Base-by-base conservation (phyloP, 2,329 filamentous ascomycete species). In the Apiospora aurea region DNA sequence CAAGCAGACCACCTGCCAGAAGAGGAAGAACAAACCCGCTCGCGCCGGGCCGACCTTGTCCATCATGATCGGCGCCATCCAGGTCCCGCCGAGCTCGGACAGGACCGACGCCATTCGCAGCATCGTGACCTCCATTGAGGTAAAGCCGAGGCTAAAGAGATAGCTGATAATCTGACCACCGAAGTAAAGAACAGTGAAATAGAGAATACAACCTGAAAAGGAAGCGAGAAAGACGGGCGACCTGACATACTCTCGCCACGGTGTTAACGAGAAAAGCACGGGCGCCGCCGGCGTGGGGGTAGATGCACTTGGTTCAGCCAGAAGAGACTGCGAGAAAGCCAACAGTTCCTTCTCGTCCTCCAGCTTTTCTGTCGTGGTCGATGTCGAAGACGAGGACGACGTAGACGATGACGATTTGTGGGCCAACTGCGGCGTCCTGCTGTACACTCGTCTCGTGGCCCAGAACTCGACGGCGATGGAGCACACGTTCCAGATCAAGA, bases 151-250 rank as follows among this genome's bases (percentile, higher is more conserved):
- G 57, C 57, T 64, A 64, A 64, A 64, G 29, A 64, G 57, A 64
- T 64, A 64, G 34, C 34, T 64, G 21, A 64, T 64, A 64, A 64
- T 64, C 34, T 64, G 57, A 64, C 57, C 57, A 10, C 57, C 57
- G 21, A 64, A 64, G 57, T 64, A 64, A 41, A 64, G 57, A 24
- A 64, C 57, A 41, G 57, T 64, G 34, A 64, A 64, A 64, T 64
- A 64, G 57, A 64, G 57, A 64, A 64, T 64, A 64, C 57, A 64
- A 64, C 57, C 57, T 64, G 57, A 64, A 41, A 64, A 64, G 34
- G 57, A 64, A 64, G 57, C 57, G 29, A 64, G 57, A 64, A 64
- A 64, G 34, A 64, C 57, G 10, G 57, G 57, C 57, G 57, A 64
- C 57, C 57, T 64, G 57, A 64, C 57, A 64, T 64, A 64, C n/a